Percentiles rank a stretch among this genome's conserved stretches.
These are phyloP conservation scores for Cyberlindnera mississippiensis DNA, from an alignment of 805 yeast species.

Conservation along the genomic window DNA sequence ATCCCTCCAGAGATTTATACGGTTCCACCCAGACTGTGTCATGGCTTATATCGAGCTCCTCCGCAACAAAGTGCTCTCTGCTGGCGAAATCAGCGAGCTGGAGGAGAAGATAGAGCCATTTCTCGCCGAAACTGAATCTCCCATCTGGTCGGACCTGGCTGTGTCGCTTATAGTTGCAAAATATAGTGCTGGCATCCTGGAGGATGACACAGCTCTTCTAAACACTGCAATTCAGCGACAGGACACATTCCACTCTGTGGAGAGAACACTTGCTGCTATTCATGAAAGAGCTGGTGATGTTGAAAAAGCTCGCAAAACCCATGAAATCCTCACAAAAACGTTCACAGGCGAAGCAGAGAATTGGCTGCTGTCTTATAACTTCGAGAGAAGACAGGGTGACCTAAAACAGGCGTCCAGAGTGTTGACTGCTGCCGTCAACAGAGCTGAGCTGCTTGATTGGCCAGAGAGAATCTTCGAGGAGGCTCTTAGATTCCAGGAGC, in stretches of 20 bases:
- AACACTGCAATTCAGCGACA: slow-evolving; percentile 5
- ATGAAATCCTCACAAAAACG: slow-evolving; percentile 22
- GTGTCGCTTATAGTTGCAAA: slow-evolving; percentile 24
- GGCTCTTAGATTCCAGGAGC: slow-evolving; percentile 35
- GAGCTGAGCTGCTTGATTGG: slow-evolving; percentile 37
- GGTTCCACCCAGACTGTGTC: slow-evolving; percentile 10
- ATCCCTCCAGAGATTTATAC: slow-evolving; percentile 3
- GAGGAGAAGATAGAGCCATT: background rate
- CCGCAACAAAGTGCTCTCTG: slow-evolving; percentile 3
- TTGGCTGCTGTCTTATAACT: slow-evolving; percentile 44
- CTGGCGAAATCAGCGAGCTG: background rate
- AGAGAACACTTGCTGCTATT: slow-evolving; percentile 36
- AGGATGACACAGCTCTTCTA: slow-evolving; percentile 1
- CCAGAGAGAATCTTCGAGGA: slow-evolving; percentile 48
- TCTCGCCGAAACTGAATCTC: slow-evolving; percentile 16
- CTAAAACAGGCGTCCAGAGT: slow-evolving; percentile 25
- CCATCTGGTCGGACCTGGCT: slow-evolving; percentile 34
- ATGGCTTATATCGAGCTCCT: slow-evolving; percentile 16
- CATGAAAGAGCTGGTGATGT: slow-evolving; percentile 31
- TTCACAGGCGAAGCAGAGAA: slow-evolving; percentile 37
- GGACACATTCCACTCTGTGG: slow-evolving; percentile 41
- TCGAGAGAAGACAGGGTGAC: slow-evolving; percentile 34
- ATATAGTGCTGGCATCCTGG: background rate
- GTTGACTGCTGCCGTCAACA: slow-evolving; percentile 32
- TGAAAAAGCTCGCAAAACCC: slow-evolving; percentile 26